Conservation (phyloP, 2,329 filamentous ascomycete species). For the Sphaerulina musiva region DNA sequence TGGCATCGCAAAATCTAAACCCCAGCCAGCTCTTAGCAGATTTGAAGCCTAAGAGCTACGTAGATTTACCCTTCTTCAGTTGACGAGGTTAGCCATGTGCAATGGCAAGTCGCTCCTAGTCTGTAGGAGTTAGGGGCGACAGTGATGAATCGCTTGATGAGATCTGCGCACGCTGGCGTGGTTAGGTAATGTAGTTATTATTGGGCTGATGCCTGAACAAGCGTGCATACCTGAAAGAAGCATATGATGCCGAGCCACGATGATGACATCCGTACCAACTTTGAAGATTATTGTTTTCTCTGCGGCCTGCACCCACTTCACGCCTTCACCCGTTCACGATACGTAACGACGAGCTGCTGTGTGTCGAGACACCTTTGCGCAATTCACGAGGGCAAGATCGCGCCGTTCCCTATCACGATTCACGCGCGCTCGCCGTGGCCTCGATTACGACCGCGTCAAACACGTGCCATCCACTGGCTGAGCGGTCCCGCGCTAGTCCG, state of each 20-base stretch:
- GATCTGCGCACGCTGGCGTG: too few species aligned
- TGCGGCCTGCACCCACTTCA: background rate
- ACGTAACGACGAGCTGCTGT: background rate
- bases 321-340: background rate
- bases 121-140: too few species aligned
- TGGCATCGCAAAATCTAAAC: too few species aligned
- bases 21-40: too few species aligned
- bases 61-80: too few species aligned
- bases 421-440: background rate
- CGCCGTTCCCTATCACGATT: background rate
- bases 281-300: background rate
- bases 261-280: background rate
- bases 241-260: constrained; percentile 47
- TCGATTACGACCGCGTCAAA: constrained; percentile 6
- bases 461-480: constrained; percentile 6
- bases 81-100: too few species aligned
- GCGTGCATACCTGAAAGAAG: too few species aligned
- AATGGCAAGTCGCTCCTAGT: too few species aligned
- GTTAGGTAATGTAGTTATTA: too few species aligned
- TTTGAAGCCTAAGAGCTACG: too few species aligned
- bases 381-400: background rate
- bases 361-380: background rate
- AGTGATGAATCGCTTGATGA: too few species aligned
- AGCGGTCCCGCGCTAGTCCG: constrained; percentile 9
- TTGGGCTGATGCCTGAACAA: too few species aligned